Base-by-base conservation (phyloP, 1,139 yeast genomes). In the Saccharomycopsis hybrid region DNA sequence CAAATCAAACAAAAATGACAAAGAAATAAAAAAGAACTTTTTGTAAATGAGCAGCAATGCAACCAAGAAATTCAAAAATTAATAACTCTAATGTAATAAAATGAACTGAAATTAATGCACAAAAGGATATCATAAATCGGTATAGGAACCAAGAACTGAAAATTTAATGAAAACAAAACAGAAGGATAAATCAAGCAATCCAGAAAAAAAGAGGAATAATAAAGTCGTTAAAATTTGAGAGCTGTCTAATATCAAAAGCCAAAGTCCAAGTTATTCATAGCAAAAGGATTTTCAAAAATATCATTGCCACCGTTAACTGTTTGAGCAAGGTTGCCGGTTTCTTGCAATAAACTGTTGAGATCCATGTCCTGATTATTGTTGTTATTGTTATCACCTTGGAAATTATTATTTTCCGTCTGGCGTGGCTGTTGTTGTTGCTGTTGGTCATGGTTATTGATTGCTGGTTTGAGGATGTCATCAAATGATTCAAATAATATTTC, bases 201-300 rank as follows among this genome's bases (percentile, higher is more conserved):
- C n/a, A n/a, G n/a, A n/a, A n/a, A n/a, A n/a, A n/a, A n/a, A n/a
- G n/a, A n/a, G n/a, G n/a, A n/a, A n/a, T n/a, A n/a, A n/a, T n/a
- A n/a, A n/a, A n/a, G n/a, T n/a, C n/a, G n/a, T n/a, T n/a, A n/a
- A n/a, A n/a, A n/a, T n/a, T n/a, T n/a, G n/a, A n/a, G n/a, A n/a
- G n/a, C n/a, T n/a, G n/a, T n/a, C n/a, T n/a, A n/a, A n/a, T n/a
- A n/a, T 36, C 39, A 47, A 35, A 47, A 47, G 9, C 35, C 24
- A 39, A 48, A 48, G 5, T 37, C 50, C 13, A 48, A 38, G 9
- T 43, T 44, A 29, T 31, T 32, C 2, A 48, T 43, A 7, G 47
- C 46, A 32, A 48, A 48, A 32, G 50, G 50, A 28, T 48, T 48
- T 40, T 48, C 47, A 18, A 47, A 47, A 40, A 25, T n/a, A 18